These are phyloP conservation scores for Aspergillus candidus DNA, from an alignment of 2,329 filamentous ascomycete genomes.

Conservation along the genomic window DNA sequence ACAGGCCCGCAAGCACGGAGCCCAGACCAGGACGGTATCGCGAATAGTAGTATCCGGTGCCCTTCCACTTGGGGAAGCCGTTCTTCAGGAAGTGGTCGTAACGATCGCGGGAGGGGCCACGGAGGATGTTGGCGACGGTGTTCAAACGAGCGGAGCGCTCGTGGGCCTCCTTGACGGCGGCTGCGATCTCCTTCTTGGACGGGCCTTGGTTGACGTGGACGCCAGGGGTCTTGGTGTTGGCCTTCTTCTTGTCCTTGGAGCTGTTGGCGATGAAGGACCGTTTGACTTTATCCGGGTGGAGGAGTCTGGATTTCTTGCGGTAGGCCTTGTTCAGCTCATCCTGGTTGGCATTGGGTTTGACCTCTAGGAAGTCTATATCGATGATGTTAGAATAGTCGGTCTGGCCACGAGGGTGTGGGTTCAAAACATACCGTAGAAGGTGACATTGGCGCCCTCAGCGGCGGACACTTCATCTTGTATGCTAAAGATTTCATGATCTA, in stretches of 20 bases:
- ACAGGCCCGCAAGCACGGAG: slow-evolving; percentile 73
- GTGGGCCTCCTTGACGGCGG: slow-evolving; percentile 71
- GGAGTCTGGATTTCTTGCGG: slow-evolving; percentile 72
- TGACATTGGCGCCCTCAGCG: slow-evolving; percentile 69
- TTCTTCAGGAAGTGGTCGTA: slow-evolving; percentile 93
- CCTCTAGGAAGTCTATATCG: slow-evolving; percentile 66
- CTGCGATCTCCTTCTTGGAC: slow-evolving; percentile 66
- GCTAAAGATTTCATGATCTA: slow-evolving; percentile 97
- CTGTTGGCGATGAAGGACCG: slow-evolving; percentile 71
- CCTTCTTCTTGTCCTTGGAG: slow-evolving; percentile 47
- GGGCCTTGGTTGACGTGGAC: slow-evolving; percentile 66
- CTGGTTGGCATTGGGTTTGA: slow-evolving; percentile 64
- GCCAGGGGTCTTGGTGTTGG: slow-evolving; percentile 53
- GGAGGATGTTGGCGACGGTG: slow-evolving; percentile 78
- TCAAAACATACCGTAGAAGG: slow-evolving; percentile 66
- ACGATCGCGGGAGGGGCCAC: slow-evolving; percentile 70
- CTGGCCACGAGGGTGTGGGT: neutral
- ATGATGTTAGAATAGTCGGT: neutral
- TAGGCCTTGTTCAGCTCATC: slow-evolving; percentile 93
- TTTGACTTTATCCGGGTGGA: slow-evolving; percentile 95
- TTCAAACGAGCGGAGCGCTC: slow-evolving; percentile 79
- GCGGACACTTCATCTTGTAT: slow-evolving; percentile 77
- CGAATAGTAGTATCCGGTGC: slow-evolving; percentile 96
- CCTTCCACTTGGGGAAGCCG: slow-evolving; percentile 94
- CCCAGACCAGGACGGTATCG: slow-evolving; percentile 87